These are phyloP conservation scores for Populus hybrid DNA, from an alignment of 441 rosid species.

Conservation along the genomic window DNA sequence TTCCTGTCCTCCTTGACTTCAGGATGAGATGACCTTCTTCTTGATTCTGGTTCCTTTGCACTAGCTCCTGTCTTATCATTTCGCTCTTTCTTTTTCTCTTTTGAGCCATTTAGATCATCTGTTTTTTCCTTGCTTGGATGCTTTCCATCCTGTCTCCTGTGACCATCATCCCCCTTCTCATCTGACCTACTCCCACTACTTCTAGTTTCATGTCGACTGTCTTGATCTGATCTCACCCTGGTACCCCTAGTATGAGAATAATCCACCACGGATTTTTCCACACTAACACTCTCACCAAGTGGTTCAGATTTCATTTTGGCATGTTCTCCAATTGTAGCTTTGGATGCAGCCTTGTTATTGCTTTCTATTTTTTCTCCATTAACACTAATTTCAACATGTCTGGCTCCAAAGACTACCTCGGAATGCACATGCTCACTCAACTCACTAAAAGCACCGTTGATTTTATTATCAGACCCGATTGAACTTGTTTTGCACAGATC, in stretches of 20 bases:
- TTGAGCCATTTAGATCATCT: slow-evolving; percentile 48
- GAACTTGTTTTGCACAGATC: slow-evolving; percentile 23
- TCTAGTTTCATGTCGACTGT: slow-evolving; percentile 44
- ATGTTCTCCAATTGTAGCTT: slow-evolving; percentile 32
- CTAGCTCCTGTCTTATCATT: slow-evolving; percentile 45
- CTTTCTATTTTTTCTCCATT: slow-evolving; percentile 27
- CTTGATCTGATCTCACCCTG: slow-evolving; percentile 34
- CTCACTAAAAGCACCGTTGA: slow-evolving; percentile 2
- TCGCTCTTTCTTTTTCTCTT: slow-evolving; percentile 42
- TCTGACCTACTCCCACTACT: slow-evolving; percentile 36
- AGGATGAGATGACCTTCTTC: slow-evolving; percentile 37
- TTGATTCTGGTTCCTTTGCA: slow-evolving; percentile 50
- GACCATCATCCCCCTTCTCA: slow-evolving; percentile 41
- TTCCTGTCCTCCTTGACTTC: slow-evolving; percentile 53
- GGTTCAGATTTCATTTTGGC: slow-evolving; percentile 26
- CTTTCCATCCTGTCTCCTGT: slow-evolving; percentile 44
- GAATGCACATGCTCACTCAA: slow-evolving; percentile 30
- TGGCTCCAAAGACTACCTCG: slow-evolving; percentile 25
- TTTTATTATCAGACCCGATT: slow-evolving; percentile 21
- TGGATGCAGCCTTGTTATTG: slow-evolving; percentile 27
- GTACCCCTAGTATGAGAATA: slow-evolving; percentile 40
- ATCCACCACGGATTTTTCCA: slow-evolving; percentile 29
- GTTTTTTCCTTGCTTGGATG: slow-evolving; percentile 50
- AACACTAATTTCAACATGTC: slow-evolving; percentile 23
- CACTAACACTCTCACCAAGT: slow-evolving; percentile 25